Percentiles rank a stretch among this genome's conserved stretches.
Evolutionary conservation across 192 early-diverging fungal genomes (phyloP).

Genomic region (Mortierella alpina): DNA sequence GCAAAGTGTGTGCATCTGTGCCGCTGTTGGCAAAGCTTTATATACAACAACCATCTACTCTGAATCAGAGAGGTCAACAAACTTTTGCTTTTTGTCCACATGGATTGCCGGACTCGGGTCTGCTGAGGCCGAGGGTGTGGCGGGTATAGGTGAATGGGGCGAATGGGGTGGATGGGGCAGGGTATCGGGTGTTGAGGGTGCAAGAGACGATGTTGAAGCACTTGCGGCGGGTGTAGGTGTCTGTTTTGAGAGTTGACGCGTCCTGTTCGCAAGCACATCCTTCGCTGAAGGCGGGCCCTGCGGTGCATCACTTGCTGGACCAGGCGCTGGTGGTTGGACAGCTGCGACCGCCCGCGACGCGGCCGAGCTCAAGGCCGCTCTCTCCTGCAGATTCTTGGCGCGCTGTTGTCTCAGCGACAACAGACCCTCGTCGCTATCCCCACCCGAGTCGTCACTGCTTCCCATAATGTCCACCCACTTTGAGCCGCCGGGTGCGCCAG

Average conservation of each 20-base stretch:
- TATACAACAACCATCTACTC: not conserved
- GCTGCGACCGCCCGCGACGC: not conserved
- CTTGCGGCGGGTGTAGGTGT: not conserved
- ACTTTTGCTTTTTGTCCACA: conserved; percentile 3
- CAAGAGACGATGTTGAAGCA: not conserved
- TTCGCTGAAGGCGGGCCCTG: not conserved
- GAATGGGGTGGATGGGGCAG: not conserved
- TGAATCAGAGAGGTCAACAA: conserved; percentile 24
- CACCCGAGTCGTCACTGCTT: conserved; percentile 6
- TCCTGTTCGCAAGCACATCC: not conserved
- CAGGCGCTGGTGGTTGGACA: not conserved
- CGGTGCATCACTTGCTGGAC: not conserved
- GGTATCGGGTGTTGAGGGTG: conserved; percentile 10
- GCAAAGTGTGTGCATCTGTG: no score
- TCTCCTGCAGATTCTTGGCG: conserved; percentile 22
- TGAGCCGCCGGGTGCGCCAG: not conserved
- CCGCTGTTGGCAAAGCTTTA: not conserved
- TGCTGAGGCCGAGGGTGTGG: not conserved
- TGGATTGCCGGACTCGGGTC: not conserved
- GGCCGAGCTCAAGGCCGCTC: not conserved
- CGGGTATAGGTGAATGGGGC: not conserved
- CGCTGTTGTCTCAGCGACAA: conserved; percentile 33
- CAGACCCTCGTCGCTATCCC: not conserved
- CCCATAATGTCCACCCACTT: conserved; percentile 28
- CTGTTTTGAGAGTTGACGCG: not conserved